Conservation (phyloP, 129 eudicot species). For the Ambrosia artemisiifolia region DNA sequence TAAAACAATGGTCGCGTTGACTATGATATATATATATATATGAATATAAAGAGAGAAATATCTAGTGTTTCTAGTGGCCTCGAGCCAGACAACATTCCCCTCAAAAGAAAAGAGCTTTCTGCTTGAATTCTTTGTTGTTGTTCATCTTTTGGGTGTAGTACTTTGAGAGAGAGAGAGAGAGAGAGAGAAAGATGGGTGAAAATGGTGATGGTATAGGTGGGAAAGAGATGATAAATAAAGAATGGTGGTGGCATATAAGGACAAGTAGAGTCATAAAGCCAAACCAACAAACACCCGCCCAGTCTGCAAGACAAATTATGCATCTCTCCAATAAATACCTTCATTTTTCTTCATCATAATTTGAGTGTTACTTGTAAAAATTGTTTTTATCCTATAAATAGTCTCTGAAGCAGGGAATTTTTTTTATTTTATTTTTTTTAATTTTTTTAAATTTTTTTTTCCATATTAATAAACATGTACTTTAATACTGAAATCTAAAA, state of each 20-base stretch:
- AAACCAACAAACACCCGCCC: slow-evolving; percentile 40
- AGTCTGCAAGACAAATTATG: slow-evolving; percentile 15
- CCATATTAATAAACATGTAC: too few species aligned
- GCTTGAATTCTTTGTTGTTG: background rate
- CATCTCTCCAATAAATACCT: slow-evolving; percentile 17
- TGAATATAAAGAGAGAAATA: background rate
- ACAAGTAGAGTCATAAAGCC: slow-evolving; percentile 35
- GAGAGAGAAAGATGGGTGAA: slow-evolving; percentile 14
- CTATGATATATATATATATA: background rate
- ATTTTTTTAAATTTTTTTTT: too few species aligned
- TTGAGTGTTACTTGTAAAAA: too few species aligned
- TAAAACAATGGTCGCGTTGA: background rate
- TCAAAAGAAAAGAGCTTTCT: slow-evolving; percentile 41
- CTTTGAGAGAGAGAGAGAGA: slow-evolving; percentile 9
- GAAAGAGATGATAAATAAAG: slow-evolving; percentile 33
- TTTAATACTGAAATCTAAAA: too few species aligned
- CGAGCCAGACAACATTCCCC: slow-evolving; percentile 95
- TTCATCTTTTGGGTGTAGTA: background rate
- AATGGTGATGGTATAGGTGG: slow-evolving; percentile 8
- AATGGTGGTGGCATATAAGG: slow-evolving; percentile 26
- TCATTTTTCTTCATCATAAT: background rate
- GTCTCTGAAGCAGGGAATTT: too few species aligned
- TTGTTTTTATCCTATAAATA: too few species aligned
- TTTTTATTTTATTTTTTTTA: too few species aligned
- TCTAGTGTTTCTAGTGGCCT: slow-evolving; percentile 41